A percentile compares a stretch with the other conserved stretches of the same genome.
These are phyloP conservation scores for Oidium heveae DNA, from an alignment of 2,329 filamentous ascomycete species.

Conservation along the genomic window DNA sequence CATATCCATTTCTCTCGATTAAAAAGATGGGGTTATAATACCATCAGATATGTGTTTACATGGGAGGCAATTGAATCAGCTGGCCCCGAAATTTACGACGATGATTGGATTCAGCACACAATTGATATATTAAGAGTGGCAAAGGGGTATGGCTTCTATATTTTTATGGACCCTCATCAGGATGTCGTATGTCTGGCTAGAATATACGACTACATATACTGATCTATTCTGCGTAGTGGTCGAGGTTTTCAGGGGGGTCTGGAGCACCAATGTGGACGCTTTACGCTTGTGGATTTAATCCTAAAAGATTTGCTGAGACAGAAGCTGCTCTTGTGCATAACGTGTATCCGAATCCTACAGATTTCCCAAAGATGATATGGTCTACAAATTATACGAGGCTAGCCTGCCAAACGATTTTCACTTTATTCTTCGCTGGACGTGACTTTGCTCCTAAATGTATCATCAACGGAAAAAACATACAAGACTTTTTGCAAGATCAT, in stretches of 20 bases:
- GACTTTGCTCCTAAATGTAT: constrained; percentile 93
- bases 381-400: constrained; percentile 86
- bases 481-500: constrained; percentile 78
- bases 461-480: constrained; percentile 84
- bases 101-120: constrained; percentile 79
- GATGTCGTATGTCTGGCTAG: constrained; percentile 47
- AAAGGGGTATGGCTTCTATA: constrained; percentile 76
- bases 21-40: constrained; percentile 82
- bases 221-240: constrained; percentile 35
- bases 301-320: constrained; percentile 58
- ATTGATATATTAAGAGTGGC: constrained; percentile 63
- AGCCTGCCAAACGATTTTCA: constrained; percentile 75
- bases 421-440: constrained; percentile 70
- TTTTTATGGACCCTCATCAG: constrained; percentile 98
- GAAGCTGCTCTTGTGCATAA: constrained; percentile 91
- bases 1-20: constrained; percentile 67
- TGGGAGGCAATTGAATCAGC: constrained; percentile 97
- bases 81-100: constrained; percentile 78
- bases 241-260: constrained; percentile 75
- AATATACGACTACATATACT: constrained; percentile 6
- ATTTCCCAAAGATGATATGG: constrained; percentile 98
- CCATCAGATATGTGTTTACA: constrained; percentile 86
- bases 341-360: constrained; percentile 59
- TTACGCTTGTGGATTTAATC: constrained; percentile 81
- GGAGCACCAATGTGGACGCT: constrained; percentile 95